These are phyloP conservation scores for Lactifluus hygrophoroides DNA, from an alignment of 768 basidiomycete genomes.

Conservation along the genomic window DNA sequence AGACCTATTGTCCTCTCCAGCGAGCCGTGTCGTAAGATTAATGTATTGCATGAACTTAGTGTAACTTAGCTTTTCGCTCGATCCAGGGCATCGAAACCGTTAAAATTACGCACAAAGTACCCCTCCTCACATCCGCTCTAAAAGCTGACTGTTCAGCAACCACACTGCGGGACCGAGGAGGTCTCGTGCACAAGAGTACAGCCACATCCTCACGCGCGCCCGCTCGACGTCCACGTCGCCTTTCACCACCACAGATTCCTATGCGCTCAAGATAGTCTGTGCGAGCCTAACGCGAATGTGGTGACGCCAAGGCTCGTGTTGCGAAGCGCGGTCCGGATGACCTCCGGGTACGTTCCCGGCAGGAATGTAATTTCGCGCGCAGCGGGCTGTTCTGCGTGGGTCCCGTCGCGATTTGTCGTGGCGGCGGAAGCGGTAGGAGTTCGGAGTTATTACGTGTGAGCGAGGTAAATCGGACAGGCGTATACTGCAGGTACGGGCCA, in stretches of 20 bases:
- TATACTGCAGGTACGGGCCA: conserved; percentile 93
- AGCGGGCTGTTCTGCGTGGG: conserved; percentile 59
- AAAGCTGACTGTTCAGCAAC: conserved; percentile 77
- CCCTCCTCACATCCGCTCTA: conserved; percentile 77
- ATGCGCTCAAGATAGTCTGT: conserved; percentile 85
- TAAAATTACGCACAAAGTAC: too few relatives aligned
- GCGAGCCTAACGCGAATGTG: conserved; percentile 81
- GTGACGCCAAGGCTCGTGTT: conserved; percentile 88
- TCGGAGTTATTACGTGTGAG: conserved; percentile 89
- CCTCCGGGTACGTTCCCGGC: conserved; percentile 86
- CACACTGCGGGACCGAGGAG: conserved; percentile 84
- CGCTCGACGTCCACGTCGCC: conserved; percentile 69
- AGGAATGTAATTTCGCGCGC: conserved; percentile 81
- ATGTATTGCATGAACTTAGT: too few relatives aligned
- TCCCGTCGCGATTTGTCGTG: conserved; percentile 58
- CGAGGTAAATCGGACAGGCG: conserved; percentile 86
- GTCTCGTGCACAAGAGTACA: conserved; percentile 83
- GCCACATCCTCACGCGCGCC: conserved; percentile 77
- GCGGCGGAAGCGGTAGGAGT: conserved; percentile 65
- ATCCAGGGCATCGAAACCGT: not conserved
- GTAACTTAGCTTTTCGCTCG: not conserved
- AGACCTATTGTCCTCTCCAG: too few relatives aligned
- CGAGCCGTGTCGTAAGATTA: too few relatives aligned
- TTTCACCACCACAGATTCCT: conserved; percentile 84
- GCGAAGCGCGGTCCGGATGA: conserved; percentile 77